phyloP scores from a whole-genome alignment of 345 rosid species.

The Iberis pinnata region DNA sequence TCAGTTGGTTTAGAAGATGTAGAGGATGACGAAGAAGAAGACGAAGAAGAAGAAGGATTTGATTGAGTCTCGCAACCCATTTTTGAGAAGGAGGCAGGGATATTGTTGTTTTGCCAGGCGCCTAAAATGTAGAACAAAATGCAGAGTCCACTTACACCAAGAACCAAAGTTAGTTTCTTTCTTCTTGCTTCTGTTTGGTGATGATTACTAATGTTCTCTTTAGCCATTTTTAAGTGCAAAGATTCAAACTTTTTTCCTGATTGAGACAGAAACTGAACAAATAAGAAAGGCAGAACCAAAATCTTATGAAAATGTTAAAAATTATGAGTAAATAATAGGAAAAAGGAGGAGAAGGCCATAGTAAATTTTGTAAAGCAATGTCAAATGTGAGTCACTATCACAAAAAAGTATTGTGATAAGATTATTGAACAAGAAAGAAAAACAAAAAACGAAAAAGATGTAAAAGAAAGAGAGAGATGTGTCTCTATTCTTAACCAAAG shows the following conservation, averaged over 20 bases:
- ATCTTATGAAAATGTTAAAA: constrained; percentile 26
- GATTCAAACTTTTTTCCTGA: constrained; percentile 13
- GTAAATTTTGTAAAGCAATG: constrained; percentile 15
- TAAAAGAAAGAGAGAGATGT: neutral
- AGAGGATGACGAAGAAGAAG: constrained; percentile 4
- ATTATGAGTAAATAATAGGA: neutral
- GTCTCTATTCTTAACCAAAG: constrained; percentile 23
- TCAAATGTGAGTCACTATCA: constrained; percentile 19
- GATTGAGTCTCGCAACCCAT: constrained; percentile 39
- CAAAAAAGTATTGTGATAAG: constrained; percentile 41
- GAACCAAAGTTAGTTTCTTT: constrained; percentile 65
- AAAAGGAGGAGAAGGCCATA: constrained; percentile 8
- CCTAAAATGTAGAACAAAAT: constrained; percentile 74
- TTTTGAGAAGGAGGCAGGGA: constrained; percentile 33
- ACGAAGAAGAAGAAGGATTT: constrained; percentile 18
- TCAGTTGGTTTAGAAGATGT: constrained; percentile 30
- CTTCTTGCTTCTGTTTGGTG: constrained; percentile 52
- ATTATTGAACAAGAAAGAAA: neutral
- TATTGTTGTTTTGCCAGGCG: constrained; percentile 58
- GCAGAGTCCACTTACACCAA: constrained; percentile 78
- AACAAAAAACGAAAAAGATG: constrained; percentile 1
- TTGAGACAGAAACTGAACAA: constrained; percentile 8
- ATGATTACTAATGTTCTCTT: constrained; percentile 31
- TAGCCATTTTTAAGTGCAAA: constrained; percentile 25
- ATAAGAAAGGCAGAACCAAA: constrained; percentile 14